phyloP scores from a whole-genome alignment of 192 early-diverging fungal species.

The Geranomyces variabilis region DNA sequence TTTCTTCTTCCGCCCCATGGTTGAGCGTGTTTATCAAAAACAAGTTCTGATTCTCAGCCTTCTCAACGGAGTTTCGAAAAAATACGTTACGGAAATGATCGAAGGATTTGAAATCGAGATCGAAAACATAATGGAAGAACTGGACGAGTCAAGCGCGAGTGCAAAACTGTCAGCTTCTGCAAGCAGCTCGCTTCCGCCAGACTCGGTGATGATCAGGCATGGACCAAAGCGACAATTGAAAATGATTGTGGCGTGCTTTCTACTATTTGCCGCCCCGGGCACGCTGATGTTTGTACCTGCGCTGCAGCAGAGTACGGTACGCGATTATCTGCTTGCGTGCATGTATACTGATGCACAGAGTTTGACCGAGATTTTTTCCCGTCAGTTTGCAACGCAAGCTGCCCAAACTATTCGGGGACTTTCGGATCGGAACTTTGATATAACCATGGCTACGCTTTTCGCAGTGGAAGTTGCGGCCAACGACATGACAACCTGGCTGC shows the following conservation, averaged over 20 bases:
- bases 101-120: slow-evolving; percentile 62
- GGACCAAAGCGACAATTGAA: slow-evolving; percentile 18
- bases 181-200: slow-evolving; percentile 1
- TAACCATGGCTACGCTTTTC: background rate
- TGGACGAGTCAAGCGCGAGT: slow-evolving; percentile 4
- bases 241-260: slow-evolving; percentile 6
- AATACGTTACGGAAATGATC: slow-evolving; percentile 16
- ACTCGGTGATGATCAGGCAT: slow-evolving; percentile 17
- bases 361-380: background rate
- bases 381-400: slow-evolving; percentile 7
- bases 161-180: background rate
- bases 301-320: slow-evolving; percentile 15
- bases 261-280: slow-evolving; percentile 7
- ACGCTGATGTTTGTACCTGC: slow-evolving; percentile 23
- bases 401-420: slow-evolving; percentile 20
- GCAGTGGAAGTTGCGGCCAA: slow-evolving; percentile 25
- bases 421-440: background rate
- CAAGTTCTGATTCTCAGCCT: slow-evolving; percentile 24
- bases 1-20: slow-evolving; percentile 20
- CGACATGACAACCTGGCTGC: slow-evolving; percentile 16
- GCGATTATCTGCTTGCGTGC: background rate
- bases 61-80: background rate
- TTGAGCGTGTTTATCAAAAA: slow-evolving; percentile 8
- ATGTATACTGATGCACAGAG: too few species aligned
- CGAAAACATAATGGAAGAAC: slow-evolving; percentile 38